phyloP scores from a whole-genome alignment of 208 protist species.

The Acanthamoeba lenticulata region DNA sequence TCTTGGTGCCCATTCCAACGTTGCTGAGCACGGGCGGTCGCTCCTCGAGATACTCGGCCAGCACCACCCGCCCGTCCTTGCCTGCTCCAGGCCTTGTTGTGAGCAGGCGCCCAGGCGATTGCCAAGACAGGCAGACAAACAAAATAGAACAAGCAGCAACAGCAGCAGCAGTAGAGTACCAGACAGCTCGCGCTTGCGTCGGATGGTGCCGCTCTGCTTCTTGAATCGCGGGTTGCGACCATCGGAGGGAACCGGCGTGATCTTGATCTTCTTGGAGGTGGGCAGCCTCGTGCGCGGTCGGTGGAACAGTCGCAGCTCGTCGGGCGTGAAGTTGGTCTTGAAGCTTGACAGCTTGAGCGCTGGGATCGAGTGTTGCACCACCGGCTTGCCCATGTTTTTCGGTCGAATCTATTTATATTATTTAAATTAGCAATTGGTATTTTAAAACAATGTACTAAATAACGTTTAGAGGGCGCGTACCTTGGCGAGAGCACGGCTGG shows the following conservation, averaged over 20 bases:
- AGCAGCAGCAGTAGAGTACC: background rate
- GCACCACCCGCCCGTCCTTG: constrained; percentile 75
- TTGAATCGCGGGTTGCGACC: background rate
- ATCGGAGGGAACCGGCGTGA: background rate
- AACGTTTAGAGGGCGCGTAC: too few relatives aligned
- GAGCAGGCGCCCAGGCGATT: background rate
- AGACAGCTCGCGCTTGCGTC: constrained; percentile 38
- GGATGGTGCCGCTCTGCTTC: constrained; percentile 20
- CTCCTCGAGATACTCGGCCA: constrained; percentile 79
- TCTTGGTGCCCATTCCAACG: constrained; percentile 77
- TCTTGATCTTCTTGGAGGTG: constrained; percentile 54
- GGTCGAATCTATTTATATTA: background rate
- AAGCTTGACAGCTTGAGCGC: constrained; percentile 57
- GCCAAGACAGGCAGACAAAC: background rate
- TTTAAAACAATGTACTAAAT: too few relatives aligned
- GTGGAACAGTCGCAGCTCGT: constrained; percentile 56
- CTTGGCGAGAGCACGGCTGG: constrained; percentile 20
- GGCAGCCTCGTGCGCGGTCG: constrained; percentile 30
- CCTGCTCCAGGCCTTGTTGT: constrained; percentile 13
- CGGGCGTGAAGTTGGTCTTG: constrained; percentile 58
- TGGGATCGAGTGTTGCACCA: constrained; percentile 65
- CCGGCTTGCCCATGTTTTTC: constrained; percentile 60
- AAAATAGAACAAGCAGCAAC: constrained; percentile 2
- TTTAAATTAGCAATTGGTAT: too few relatives aligned
- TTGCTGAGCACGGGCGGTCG: constrained; percentile 69